phyloP scores from a whole-genome alignment of 2,329 filamentous ascomycete species.

The Penicillium sp. region DNA sequence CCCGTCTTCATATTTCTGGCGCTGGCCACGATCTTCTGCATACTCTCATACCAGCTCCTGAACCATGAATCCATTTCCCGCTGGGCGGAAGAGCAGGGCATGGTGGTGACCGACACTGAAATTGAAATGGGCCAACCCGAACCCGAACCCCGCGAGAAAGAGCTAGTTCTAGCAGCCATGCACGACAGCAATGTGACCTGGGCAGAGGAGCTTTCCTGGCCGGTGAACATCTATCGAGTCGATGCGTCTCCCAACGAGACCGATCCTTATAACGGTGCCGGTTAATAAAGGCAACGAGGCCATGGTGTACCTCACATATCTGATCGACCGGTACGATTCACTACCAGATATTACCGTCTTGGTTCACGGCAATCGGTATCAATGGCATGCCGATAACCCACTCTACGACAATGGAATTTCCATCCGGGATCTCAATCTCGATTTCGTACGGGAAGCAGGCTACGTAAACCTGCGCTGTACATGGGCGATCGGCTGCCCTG shows the following conservation, averaged over 20 bases:
- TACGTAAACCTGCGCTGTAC: constrained; percentile 36
- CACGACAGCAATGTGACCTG: constrained; percentile 20
- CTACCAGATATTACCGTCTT: constrained; percentile 42
- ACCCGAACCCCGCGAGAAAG: constrained; percentile 4
- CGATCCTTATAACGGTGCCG: constrained; percentile 39
- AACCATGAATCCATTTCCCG: constrained; percentile 8
- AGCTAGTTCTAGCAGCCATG: constrained; percentile 23
- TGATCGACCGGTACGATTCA: constrained; percentile 31
- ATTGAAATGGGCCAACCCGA: not conserved
- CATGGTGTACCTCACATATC: constrained; percentile 46
- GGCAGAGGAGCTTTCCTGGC: constrained; percentile 18
- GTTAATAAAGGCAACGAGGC: constrained; percentile 47
- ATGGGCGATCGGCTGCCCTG: constrained; percentile 31
- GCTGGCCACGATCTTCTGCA: constrained; percentile 11
- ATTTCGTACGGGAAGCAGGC: constrained; percentile 29
- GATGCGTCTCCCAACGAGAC: constrained; percentile 34
- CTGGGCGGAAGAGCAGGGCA: constrained; percentile 1
- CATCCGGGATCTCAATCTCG: constrained; percentile 25
- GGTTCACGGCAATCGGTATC: constrained; percentile 41
- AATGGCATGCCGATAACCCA: constrained; percentile 38
- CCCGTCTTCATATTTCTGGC: constrained; percentile 14
- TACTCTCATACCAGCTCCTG: constrained; percentile 19
- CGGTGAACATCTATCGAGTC: constrained; percentile 38
- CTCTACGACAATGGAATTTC: constrained; percentile 25
- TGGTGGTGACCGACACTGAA: not conserved